Percentiles rank a stretch among this genome's conserved stretches.
Evolutionary conservation across 108 stramenopile species (phyloP).

Genomic region (Skeletonema menzelii): DNA sequence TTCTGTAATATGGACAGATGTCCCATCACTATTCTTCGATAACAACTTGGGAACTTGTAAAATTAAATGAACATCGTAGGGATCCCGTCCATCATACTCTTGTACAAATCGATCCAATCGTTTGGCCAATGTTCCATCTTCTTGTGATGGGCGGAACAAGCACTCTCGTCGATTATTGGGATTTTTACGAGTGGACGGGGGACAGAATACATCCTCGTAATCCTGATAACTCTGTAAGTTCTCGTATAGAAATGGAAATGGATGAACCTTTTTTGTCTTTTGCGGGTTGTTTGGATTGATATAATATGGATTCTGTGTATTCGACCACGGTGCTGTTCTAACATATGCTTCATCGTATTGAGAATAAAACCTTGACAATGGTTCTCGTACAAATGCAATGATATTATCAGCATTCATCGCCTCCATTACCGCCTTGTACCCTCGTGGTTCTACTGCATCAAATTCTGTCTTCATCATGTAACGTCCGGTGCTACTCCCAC

Average conservation of each 20-base stretch:
- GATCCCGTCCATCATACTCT: constrained; percentile 25
- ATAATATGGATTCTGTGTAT: constrained; percentile 17
- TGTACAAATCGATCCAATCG: constrained; percentile 24
- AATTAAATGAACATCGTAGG: constrained; percentile 24
- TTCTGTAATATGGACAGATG: constrained; percentile 21
- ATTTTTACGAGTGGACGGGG: constrained; percentile 2
- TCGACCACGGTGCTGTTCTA: constrained; percentile 28
- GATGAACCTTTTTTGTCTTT: constrained; percentile 2
- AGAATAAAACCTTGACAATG: constrained; percentile 32
- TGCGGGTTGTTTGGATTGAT: background rate
- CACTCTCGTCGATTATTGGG: constrained; percentile 21
- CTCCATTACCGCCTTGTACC: constrained; percentile 1
- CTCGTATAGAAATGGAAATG: constrained; percentile 21
- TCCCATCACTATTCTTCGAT: constrained; percentile 6
- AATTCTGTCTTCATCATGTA: constrained; percentile 32
- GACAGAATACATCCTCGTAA: constrained; percentile 7
- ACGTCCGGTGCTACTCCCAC: constrained; percentile 30
- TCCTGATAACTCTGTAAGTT: background rate
- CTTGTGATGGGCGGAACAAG: constrained; percentile 1
- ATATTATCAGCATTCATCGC: background rate
- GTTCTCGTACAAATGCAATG: constrained; percentile 9
- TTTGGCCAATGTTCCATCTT: constrained; percentile 23
- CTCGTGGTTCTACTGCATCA: constrained; percentile 5
- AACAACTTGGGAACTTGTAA: constrained; percentile 24
- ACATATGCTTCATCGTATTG: constrained; percentile 37